Base-by-base conservation (phyloP, 1,284 basidiomycete genomes). In the Volvariella surrecta region DNA sequence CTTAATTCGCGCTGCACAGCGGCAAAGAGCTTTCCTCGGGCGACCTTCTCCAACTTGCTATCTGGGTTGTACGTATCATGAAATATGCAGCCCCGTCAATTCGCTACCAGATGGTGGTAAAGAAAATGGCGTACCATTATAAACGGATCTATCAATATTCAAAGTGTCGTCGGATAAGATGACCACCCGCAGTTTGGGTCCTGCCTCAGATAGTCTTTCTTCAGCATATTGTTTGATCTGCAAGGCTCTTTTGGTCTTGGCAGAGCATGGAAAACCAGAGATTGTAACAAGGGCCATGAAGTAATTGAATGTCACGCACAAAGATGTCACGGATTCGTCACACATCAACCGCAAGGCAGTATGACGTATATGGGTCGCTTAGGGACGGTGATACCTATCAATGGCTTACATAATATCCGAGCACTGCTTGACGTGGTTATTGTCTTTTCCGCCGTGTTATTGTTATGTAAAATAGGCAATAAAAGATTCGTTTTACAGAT, bases 271-370 rank as follows among this genome's bases (percentile, higher is more conserved):
- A 61, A 79, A 92, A 8, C 95, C 95, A n/a, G 87, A 79, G 32
- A 98, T 71, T 2, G 92, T 94, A 52, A 99, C 70, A 42, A 98
- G 74, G n/a, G 94, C 92, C 94, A 98, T 98, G 42, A 40, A 17
- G 20, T 30, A 28, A 6, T 28, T 28, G 6, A 28, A 11, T 28
- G 24, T 28, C 24, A 28, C 24, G 11, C 24, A 28, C n/a, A n/a
- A n/a, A n/a, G n/a, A n/a, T n/a, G n/a, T 28, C 24, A 28, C 24
- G 24, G 24, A 28, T 11, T 28, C 24, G 24, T 28, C 24, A 28
- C 24, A 28, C 24, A 28, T 11, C 24, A n/a, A n/a, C n/a, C n/a
- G n/a, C n/a, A n/a, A n/a, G n/a, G n/a, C n/a, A n/a, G n/a, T n/a
- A n/a, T n/a, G n/a, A n/a, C n/a, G n/a, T n/a, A n/a, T n/a, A n/a